Evolutionary conservation across 108 stramenopile genomes (phyloP), one percentile per base, ranked within the genome.

Genomic region (Fistulifera pelliculosa): DNA sequence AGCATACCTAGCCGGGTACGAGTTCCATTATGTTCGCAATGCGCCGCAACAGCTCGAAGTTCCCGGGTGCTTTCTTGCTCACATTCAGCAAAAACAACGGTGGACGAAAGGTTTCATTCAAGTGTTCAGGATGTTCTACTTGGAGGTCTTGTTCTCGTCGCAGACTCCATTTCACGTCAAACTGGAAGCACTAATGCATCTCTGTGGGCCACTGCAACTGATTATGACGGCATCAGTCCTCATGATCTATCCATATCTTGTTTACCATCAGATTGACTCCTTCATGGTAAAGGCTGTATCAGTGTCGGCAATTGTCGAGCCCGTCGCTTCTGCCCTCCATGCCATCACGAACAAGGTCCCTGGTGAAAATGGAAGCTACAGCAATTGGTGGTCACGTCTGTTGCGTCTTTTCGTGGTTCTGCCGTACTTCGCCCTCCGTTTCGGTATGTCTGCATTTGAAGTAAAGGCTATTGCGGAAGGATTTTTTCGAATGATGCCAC

Each of bases 31-130:
- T 35, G 5, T 52, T 28, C 28, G 58, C 5, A 18, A 58, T 16
- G 21, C 24, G 18, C 65, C 58, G 0, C 65, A 66, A 44, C 58
- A 45, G 21, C 41, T 66, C 10, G 65, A 66, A 35, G 14, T 53
- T 42, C 57, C 58, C 8, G 38, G 23, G 6, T 22, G 21, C 1
- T 41, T 66, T 31, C 24, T 25, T 0, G 65, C 65, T 1, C 49
- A 66, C 19, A 1, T 38, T 1, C 57, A 66, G 31, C 65, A 66
- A 47, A 66, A 66, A 49, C 56, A 59, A 26, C 65, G 65, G 11
- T 66, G 65, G 65, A 66, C 65, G 7, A 66, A 66, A 31, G 65
- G 65, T 2, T 60, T 35, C 8, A 45, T 50, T n/a, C 58, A 66
- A 25, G 49, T 58, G 16, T 12, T 48, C 10, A 57, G 64, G 11